These are phyloP conservation scores for Gnomoniopsis sp. DNA, from an alignment of 2,329 filamentous ascomycete species.

Conservation along the genomic window DNA sequence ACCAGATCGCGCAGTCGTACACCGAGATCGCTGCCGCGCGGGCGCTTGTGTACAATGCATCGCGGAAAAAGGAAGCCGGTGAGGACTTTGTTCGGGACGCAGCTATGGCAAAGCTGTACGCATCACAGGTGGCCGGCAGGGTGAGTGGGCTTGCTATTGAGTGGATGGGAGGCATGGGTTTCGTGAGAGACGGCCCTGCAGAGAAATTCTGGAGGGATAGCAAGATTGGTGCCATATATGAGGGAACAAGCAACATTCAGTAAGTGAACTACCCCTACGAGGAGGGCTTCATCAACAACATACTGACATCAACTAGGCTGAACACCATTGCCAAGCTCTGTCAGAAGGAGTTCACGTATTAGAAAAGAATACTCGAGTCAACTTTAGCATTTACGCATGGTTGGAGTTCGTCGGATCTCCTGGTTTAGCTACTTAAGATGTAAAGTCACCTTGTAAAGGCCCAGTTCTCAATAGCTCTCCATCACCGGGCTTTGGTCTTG, in stretches of 20 bases:
- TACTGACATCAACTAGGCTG: conserved; percentile 38
- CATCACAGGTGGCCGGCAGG: conserved; percentile 85
- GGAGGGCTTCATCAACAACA: not conserved
- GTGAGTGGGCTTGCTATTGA: conserved; percentile 86
- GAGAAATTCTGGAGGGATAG: conserved; percentile 98
- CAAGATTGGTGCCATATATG: conserved; percentile 98
- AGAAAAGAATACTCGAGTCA: not conserved
- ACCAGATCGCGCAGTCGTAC: conserved; percentile 95
- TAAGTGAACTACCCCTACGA: conserved; percentile 31
- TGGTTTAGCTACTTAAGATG: no score
- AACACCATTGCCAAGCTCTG: conserved; percentile 63
- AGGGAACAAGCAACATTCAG: conserved; percentile 81
- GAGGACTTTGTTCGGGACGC: conserved; percentile 94
- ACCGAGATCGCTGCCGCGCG: conserved; percentile 89
- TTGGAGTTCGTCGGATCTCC: not conserved
- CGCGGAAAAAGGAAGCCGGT: conserved; percentile 96
- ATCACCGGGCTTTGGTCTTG: not conserved
- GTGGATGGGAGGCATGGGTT: conserved; percentile 99
- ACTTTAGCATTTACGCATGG: not conserved
- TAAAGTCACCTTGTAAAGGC: not conserved
- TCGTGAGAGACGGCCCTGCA: conserved; percentile 90
- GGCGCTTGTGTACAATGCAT: conserved; percentile 91
- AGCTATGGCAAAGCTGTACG: conserved; percentile 96
- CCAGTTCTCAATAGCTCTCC: not conserved
- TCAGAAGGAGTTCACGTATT: conserved; percentile 58